phyloP scores from a whole-genome alignment of 192 early-diverging fungal genomes.

The Coemansia sp. region DNA sequence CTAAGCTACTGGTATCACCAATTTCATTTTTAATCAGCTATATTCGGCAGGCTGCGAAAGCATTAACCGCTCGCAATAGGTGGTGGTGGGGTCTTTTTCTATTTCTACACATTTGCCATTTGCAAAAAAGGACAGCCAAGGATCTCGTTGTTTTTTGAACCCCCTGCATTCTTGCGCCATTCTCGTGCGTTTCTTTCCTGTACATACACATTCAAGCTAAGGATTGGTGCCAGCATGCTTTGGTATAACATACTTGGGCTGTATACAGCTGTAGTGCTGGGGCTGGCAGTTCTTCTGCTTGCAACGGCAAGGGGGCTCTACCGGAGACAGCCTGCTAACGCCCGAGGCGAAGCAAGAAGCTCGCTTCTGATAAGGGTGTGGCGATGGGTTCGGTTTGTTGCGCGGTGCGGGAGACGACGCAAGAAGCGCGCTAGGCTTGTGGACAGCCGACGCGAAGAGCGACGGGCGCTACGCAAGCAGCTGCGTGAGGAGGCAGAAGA shows the following conservation, averaged over 20 bases:
- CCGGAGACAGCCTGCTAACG: neutral
- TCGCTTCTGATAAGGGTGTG: constrained; percentile 32
- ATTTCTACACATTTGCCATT: neutral
- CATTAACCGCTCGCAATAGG: neutral
- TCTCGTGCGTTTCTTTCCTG: neutral
- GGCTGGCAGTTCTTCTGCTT: constrained; percentile 32
- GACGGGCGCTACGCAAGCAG: constrained; percentile 45
- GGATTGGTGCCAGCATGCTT: constrained; percentile 13
- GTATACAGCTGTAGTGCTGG: constrained; percentile 40
- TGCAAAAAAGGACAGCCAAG: too few species aligned
- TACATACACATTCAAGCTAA: neutral
- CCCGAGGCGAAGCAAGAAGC: constrained; percentile 17
- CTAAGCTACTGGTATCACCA: too few species aligned
- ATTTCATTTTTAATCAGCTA: neutral
- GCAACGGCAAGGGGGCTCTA: constrained; percentile 27
- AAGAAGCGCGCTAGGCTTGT: constrained; percentile 35
- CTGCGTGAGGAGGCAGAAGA: constrained; percentile 53
- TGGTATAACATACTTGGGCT: constrained; percentile 52
- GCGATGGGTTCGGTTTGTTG: constrained; percentile 49
- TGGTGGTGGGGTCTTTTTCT: neutral
- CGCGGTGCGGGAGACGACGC: constrained; percentile 46
- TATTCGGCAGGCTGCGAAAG: neutral
- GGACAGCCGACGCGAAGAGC: constrained; percentile 43
- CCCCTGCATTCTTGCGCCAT: neutral
- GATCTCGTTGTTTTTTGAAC: too few species aligned